Evolutionary conservation across 2,329 filamentous ascomycete genomes (phyloP), one percentile per base, ranked within the genome.

Genomic region (Ceratocystis papillata): DNA sequence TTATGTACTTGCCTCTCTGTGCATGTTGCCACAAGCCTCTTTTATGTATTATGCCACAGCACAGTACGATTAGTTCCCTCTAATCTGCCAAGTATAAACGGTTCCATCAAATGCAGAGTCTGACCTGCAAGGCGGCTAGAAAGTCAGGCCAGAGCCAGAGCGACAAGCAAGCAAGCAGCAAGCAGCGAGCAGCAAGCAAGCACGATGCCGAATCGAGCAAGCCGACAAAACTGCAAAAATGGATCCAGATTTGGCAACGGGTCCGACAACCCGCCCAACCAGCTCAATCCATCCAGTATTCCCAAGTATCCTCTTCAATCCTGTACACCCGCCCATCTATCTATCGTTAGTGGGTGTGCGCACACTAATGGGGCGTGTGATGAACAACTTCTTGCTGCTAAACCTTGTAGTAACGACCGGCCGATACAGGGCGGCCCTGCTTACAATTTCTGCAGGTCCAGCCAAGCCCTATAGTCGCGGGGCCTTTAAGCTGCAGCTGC

Each of bases 401-500:
- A 57, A 33, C 53, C 25, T 33, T 57, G 53, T 17, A 57, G 22
- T 15, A 33, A 57, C 10, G 15, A 30, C 28, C 55, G 55, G 55
- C 55, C 55, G 55, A 59, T 59, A 59, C 55, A 59, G 55, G 37
- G 37, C 37, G 37, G 37, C 37, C 37, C 37, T 41, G 55, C 55
- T 37, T 37, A 59, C 55, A 8, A 37, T 59, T 59, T 30, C 55
- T 59, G 55, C 55, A 59, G 55, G 55, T 59, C 55, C 55, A 59
- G 55, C 25, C 25, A 59, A 41, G 37, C 37, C 37, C 37, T 41
- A 41, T 41, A 41, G 28, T 4, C n/a, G 28, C 20, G 28, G 28
- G 28, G 55, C 28, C 30, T n/a, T 22, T 25, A 48, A 55, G 20
- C 50, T 20, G 8, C 50, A 59, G 55, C 55, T 59, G 55, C 17